Evolutionary conservation across 176 grass and related monocot genomes (phyloP).

Genomic region (Oryza rufipogon): DNA sequence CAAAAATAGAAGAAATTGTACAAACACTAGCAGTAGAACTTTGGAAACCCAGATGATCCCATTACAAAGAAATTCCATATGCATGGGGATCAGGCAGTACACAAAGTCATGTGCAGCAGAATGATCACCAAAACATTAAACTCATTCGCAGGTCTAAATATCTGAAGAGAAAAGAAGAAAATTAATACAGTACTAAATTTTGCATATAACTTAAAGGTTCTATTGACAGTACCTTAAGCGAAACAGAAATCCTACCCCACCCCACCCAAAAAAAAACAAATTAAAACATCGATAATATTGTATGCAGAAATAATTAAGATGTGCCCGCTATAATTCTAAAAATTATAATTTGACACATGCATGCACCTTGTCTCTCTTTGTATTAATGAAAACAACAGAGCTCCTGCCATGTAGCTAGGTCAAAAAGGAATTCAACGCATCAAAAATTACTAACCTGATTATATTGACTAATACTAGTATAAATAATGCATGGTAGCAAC

Average conservation of each 20-base stretch:
- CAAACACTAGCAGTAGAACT: background rate
- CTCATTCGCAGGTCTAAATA: background rate
- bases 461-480: background rate
- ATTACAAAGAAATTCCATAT: background rate
- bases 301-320: background rate
- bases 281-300: background rate
- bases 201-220: background rate
- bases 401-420: too few relatives aligned
- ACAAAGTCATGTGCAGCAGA: background rate
- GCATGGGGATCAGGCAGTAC: background rate
- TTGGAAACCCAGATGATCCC: background rate
- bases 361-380: background rate
- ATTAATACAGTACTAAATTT: background rate
- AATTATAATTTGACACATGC: background rate
- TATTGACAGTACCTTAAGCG: background rate
- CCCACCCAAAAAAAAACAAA: background rate
- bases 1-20: background rate
- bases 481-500: background rate
- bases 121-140: background rate
- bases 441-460: background rate
- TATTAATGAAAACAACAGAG: background rate
- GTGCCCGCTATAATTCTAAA: background rate
- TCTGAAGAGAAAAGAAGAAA: background rate
- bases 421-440: background rate
- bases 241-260: background rate